Conservation (phyloP, 1,284 basidiomycete species). For the Thelephora terrestris region DNA sequence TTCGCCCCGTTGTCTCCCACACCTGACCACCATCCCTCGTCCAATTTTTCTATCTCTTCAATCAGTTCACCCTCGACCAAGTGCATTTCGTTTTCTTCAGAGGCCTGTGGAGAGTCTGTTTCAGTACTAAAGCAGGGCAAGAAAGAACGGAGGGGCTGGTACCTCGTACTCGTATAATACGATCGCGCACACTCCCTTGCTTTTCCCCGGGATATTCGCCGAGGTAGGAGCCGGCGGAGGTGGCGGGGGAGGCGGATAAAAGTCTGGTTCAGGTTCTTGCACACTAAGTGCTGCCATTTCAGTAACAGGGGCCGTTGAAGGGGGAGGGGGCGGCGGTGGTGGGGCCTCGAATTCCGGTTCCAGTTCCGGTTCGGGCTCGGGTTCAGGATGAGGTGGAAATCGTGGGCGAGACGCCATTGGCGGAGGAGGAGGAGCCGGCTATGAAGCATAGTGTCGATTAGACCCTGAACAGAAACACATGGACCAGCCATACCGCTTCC, state of each 20-base stretch:
- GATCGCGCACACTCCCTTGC: slow-evolving; percentile 48
- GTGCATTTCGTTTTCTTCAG: slow-evolving; percentile 79
- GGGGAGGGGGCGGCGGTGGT: too few relatives aligned
- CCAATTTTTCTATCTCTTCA: slow-evolving; percentile 72
- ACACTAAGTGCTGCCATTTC: too few relatives aligned
- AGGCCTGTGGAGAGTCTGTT: slow-evolving; percentile 32
- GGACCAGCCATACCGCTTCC: not conserved
- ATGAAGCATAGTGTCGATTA: not conserved
- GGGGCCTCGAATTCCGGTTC: slow-evolving; percentile 4
- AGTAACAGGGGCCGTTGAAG: too few relatives aligned
- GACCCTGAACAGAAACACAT: not conserved
- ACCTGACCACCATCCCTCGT: slow-evolving; percentile 83
- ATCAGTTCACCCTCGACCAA: slow-evolving; percentile 77
- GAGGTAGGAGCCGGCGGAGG: slow-evolving; percentile 15
- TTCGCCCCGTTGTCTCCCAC: slow-evolving; percentile 50
- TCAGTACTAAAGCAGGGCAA: not conserved
- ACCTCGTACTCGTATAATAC: slow-evolving; percentile 77
- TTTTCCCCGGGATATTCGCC: slow-evolving; percentile 16
- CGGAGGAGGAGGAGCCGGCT: slow-evolving; percentile 26
- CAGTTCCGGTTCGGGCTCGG: slow-evolving; percentile 26
- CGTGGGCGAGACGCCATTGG: slow-evolving; percentile 25
- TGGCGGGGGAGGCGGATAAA: slow-evolving; percentile 27
- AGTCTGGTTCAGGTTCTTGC: too few relatives aligned
- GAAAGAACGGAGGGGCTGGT: not conserved
- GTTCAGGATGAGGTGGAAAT: slow-evolving; percentile 20